phyloP scores from a whole-genome alignment of 164 flowering plant genomes.

The Kingdonia uniflora region DNA sequence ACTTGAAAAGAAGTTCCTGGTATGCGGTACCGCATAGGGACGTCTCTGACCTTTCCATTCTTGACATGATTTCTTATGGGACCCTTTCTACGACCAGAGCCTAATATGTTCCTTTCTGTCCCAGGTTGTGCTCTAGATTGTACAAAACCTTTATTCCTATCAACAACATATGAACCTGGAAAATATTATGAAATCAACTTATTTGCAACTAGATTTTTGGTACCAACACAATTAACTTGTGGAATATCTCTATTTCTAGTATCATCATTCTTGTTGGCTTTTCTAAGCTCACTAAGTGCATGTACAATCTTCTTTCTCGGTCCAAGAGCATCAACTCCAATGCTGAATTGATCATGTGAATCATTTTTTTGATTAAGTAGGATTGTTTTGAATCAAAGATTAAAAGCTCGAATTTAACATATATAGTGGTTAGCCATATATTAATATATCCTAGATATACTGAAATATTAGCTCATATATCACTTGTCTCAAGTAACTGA shows the following conservation, averaged over 20 bases:
- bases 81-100: constrained; percentile 18
- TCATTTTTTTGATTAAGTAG: background rate
- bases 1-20: constrained; percentile 95
- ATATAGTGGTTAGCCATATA: too few relatives aligned
- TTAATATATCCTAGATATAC: too few relatives aligned
- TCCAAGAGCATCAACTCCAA: constrained; percentile 82
- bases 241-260: constrained; percentile 17
- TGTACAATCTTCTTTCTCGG: constrained; percentile 80
- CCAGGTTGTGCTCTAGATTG: constrained; percentile 11
- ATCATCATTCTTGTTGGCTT: constrained; percentile 13
- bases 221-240: constrained; percentile 9
- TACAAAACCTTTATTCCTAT: constrained; percentile 16
- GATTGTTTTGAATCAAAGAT: background rate
- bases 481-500: too few relatives aligned
- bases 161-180: constrained; percentile 27
- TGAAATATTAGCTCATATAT: too few relatives aligned
- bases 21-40: constrained; percentile 77
- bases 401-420: background rate
- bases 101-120: constrained; percentile 12
- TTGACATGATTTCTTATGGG: constrained; percentile 12
- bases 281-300: constrained; percentile 50
- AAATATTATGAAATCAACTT: constrained; percentile 85
- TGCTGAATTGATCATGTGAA: constrained; percentile 58
- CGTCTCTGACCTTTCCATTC: constrained; percentile 35
- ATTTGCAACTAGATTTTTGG: constrained; percentile 35